Base-by-base conservation (phyloP, 768 basidiomycete genomes). In the Leccinum obscurum region DNA sequence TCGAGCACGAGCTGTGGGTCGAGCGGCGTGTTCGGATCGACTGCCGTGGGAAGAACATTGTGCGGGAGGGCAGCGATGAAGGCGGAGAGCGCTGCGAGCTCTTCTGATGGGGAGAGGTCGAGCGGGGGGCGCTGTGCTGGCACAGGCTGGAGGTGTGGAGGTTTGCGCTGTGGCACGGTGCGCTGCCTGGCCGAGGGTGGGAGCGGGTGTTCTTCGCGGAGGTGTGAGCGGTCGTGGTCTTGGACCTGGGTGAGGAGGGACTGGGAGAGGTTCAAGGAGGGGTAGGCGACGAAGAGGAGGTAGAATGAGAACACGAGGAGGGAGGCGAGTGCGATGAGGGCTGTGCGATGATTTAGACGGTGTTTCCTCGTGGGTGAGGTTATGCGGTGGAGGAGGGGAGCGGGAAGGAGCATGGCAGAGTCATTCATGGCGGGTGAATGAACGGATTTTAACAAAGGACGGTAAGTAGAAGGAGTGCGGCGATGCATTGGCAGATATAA, bases 1-100 rank as follows among this genome's bases (percentile, higher is more conserved):
- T 90, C 92, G 46, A 94, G 81, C 5, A 94, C 82, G 58, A 93
- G 83, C 66, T 91, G 83, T 4, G 92, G 90, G 70, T 93, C 91
- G 59, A 93, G 84, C 8, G 90, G 83, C 11, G 65, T 63, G 11
- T 78, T 65, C 0, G 92, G 88, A 66, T 93, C 83, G 50, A 92
- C 81, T 6, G 77, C 77, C 1, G 76, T 70, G 1, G 92, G 90
- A 58, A 94, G 84, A 58, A 87, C 80, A 72, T 93, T 93, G 72
- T 89, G 85, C 0, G 89, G 84, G 22, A 91, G 79, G 54, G 87
- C 86, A 0, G 85, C 85, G 46, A 93, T 78, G 74, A 92, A 93
- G 59, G 83, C 84, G 3, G 87, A 82, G 52, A 92, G 76, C 3
- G 91, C 89, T 2, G 89, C 89, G 20, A 93, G 82, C 68, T 93